Conservation (phyloP, 2,329 filamentous ascomycete genomes). For the Aspergillus aculeatinus region DNA sequence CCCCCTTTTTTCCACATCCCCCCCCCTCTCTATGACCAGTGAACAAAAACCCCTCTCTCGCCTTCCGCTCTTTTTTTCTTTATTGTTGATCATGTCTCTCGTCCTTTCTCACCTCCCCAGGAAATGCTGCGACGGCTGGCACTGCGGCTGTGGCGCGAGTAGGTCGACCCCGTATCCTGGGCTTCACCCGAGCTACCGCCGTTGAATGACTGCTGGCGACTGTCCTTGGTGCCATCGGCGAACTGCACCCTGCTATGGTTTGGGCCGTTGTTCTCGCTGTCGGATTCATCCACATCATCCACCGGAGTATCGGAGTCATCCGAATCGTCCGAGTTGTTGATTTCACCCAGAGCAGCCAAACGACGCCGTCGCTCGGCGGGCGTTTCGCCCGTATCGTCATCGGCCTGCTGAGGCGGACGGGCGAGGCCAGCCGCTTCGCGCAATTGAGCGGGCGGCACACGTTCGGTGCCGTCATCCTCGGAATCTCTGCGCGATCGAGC, state of each 20-base stretch:
- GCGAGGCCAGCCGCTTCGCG: slow-evolving; percentile 33
- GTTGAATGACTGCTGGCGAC: slow-evolving; percentile 10
- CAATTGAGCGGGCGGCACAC: slow-evolving; percentile 40
- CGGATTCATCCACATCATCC: slow-evolving; percentile 23
- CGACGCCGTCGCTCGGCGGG: slow-evolving; percentile 48
- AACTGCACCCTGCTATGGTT: slow-evolving; percentile 33
- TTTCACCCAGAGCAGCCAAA: slow-evolving; percentile 44
- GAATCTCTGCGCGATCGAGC: slow-evolving; percentile 36
- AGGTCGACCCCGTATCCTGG: neutral
- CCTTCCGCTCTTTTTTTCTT: neutral
- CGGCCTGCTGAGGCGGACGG: slow-evolving; percentile 24
- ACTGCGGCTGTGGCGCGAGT: slow-evolving; percentile 6
- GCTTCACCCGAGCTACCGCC: neutral
- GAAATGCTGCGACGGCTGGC: slow-evolving; percentile 4
- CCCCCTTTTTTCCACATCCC: neutral
- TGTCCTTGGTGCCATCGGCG: slow-evolving; percentile 32
- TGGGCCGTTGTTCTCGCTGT: slow-evolving; percentile 27
- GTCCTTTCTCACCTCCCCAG: slow-evolving; percentile 8
- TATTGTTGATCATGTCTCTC: slow-evolving; percentile 1
- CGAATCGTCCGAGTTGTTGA: slow-evolving; percentile 30
- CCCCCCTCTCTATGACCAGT: neutral
- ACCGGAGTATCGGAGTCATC: slow-evolving; percentile 21
- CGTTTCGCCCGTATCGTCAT: slow-evolving; percentile 44
- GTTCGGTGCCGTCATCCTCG: slow-evolving; percentile 45
- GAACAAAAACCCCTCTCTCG: neutral